These are phyloP conservation scores for Cucurbita ficifolia DNA, from an alignment of 306 rosid species.

Conservation along the genomic window DNA sequence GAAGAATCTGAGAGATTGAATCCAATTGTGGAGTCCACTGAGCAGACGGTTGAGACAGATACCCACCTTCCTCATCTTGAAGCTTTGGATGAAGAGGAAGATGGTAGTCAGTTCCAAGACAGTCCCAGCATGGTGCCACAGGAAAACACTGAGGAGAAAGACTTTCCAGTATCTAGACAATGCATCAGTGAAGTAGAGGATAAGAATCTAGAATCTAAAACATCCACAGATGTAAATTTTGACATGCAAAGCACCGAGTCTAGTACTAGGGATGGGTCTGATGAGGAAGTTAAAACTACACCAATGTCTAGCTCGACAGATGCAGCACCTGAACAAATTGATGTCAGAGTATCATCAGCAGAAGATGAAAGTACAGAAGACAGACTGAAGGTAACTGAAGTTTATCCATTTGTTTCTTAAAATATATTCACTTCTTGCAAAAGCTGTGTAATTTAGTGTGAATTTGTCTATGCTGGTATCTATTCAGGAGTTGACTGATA, in stretches of 20 bases:
- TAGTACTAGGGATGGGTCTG: not conserved
- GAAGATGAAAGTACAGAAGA: not conserved
- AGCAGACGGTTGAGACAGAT: constrained; percentile 31
- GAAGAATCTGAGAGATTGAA: constrained; percentile 5
- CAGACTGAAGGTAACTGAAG: not conserved
- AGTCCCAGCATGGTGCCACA: constrained; percentile 16
- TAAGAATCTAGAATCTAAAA: not conserved
- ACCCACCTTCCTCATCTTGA: constrained; percentile 25
- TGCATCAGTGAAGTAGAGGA: not conserved
- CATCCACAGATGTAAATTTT: not conserved
- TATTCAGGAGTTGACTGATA: constrained; percentile 25
- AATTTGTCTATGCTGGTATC: constrained; percentile 13
- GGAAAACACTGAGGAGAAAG: constrained; percentile 25
- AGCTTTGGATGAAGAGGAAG: constrained; percentile 22
- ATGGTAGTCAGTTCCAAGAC: constrained; percentile 29
- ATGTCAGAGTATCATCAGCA: not conserved
- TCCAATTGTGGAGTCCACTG: constrained; percentile 23
- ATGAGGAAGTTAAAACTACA: not conserved
- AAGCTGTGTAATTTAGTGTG: not conserved
- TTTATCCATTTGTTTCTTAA: not conserved
- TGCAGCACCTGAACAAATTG: not conserved
- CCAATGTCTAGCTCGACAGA: not conserved
- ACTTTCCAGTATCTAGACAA: constrained; percentile 19
- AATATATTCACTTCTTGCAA: not conserved
- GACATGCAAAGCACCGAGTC: not conserved